Evolutionary conservation across 495 filamentous ascomycete species (phyloP).

Genomic region (Penicillium bialowiezense): DNA sequence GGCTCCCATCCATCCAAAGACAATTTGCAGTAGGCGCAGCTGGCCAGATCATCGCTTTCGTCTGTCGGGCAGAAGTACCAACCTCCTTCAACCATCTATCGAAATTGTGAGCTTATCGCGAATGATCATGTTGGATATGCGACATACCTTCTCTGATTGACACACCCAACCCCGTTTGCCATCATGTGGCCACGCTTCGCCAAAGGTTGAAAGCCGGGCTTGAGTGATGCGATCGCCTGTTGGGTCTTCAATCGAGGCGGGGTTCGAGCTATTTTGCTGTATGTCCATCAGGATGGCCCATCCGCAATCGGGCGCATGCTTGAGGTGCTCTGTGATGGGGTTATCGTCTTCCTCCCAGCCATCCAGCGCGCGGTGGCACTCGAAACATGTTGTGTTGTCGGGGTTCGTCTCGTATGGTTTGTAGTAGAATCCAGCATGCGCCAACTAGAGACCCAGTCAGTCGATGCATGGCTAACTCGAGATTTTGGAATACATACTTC

Average conservation of each 20-base stretch:
- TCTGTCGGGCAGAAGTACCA: constrained; percentile 87
- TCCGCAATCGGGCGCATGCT: constrained; percentile 74
- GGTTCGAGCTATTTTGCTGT: constrained; percentile 61
- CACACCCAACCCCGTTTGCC: constrained; percentile 83
- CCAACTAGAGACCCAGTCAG: constrained; percentile 58
- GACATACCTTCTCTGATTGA: constrained; percentile 74
- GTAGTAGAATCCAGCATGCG: constrained; percentile 87
- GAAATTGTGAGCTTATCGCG: constrained; percentile 11
- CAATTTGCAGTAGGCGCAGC: constrained; percentile 82
- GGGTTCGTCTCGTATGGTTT: constrained; percentile 66
- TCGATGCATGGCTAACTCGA: background rate
- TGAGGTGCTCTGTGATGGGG: constrained; percentile 78
- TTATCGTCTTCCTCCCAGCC: constrained; percentile 88
- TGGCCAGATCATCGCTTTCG: constrained; percentile 79
- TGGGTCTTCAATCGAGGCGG: constrained; percentile 66
- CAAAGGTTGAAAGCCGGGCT: constrained; percentile 80
- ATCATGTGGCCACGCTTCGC: constrained; percentile 79
- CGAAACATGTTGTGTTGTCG: constrained; percentile 88
- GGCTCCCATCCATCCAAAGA: constrained; percentile 90
- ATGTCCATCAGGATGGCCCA: constrained; percentile 83
- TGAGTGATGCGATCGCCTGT: constrained; percentile 63
- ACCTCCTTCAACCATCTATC: constrained; percentile 84
- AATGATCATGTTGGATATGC: background rate
- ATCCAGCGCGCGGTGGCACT: constrained; percentile 74
- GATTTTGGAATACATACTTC: constrained; percentile 50